Evolutionary conservation across 75 land plant species (phyloP).

Genomic region (Pinus tabuliformis): DNA sequence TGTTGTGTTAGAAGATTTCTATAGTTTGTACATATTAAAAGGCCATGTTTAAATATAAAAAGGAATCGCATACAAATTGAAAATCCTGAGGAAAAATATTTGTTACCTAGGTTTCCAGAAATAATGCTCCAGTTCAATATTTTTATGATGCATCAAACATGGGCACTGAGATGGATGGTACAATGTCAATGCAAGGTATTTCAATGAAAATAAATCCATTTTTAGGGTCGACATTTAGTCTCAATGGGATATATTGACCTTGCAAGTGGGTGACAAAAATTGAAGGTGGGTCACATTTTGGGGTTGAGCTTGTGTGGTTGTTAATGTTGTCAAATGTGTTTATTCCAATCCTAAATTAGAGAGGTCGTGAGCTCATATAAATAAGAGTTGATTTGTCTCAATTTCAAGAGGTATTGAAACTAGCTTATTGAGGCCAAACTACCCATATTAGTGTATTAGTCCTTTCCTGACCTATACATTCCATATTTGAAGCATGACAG

Average conservation of each 20-base stretch:
- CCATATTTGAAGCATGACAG: too few relatives aligned
- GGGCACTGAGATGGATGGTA: not conserved
- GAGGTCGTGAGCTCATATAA: too few relatives aligned
- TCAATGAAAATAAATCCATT: conserved; percentile 22
- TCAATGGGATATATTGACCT: conserved; percentile 83
- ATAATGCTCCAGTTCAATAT: not conserved
- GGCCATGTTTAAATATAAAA: too few relatives aligned
- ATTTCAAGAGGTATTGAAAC: too few relatives aligned
- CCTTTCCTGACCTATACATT: too few relatives aligned
- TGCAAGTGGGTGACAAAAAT: conserved; percentile 87
- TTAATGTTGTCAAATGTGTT: conserved; percentile 57
- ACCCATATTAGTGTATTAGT: too few relatives aligned
- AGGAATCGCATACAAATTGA: not conserved
- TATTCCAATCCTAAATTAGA: conserved; percentile 14
- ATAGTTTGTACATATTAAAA: not conserved
- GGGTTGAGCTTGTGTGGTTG: conserved; percentile 62
- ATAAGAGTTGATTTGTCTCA: too few relatives aligned
- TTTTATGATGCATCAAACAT: not conserved
- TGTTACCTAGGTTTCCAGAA: not conserved
- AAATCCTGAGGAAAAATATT: not conserved
- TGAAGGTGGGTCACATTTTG: conserved; percentile 88
- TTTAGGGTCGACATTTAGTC: conserved; percentile 60
- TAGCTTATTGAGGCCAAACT: too few relatives aligned
- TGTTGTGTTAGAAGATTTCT: not conserved
- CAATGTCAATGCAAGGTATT: not conserved